Conservation (phyloP, 225 moss, liverwort and hornwort species). For the Ulota crispa region DNA sequence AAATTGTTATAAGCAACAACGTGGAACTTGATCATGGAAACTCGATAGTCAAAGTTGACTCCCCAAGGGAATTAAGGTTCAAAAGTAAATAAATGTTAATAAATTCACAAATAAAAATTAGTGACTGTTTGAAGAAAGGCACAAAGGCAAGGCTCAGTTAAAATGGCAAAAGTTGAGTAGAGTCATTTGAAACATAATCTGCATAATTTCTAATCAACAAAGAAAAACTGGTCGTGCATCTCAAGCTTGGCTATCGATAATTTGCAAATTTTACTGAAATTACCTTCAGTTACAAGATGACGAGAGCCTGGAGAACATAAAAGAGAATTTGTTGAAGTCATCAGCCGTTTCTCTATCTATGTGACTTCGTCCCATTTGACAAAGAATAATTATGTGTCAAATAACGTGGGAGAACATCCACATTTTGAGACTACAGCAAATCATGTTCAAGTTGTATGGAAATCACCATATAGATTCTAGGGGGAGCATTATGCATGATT, state of each 20-base stretch:
- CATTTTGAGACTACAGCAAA: too few relatives aligned
- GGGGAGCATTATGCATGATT: too few relatives aligned
- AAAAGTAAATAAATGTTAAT: neutral
- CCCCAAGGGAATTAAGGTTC: neutral
- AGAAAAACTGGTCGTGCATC: neutral
- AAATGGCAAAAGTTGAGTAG: neutral
- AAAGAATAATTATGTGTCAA: neutral
- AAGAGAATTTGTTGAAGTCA: neutral
- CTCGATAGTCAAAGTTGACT: neutral
- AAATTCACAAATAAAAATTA: neutral
- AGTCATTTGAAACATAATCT: neutral
- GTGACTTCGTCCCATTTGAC: neutral
- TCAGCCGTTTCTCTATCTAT: neutral
- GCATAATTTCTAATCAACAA: neutral
- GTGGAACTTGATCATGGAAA: neutral
- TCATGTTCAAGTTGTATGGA: too few relatives aligned
- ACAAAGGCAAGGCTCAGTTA: neutral
- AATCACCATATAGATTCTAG: too few relatives aligned
- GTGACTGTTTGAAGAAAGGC: neutral
- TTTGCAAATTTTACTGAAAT: neutral
- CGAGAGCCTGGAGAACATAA: neutral
- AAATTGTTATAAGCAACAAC: neutral
- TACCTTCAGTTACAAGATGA: neutral
- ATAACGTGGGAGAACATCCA: too few relatives aligned
- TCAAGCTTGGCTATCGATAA: neutral